Evolutionary conservation across 441 rosid species (phyloP), one percentile per base, ranked within the genome.

Genomic region (Codiaeum variegatum): DNA sequence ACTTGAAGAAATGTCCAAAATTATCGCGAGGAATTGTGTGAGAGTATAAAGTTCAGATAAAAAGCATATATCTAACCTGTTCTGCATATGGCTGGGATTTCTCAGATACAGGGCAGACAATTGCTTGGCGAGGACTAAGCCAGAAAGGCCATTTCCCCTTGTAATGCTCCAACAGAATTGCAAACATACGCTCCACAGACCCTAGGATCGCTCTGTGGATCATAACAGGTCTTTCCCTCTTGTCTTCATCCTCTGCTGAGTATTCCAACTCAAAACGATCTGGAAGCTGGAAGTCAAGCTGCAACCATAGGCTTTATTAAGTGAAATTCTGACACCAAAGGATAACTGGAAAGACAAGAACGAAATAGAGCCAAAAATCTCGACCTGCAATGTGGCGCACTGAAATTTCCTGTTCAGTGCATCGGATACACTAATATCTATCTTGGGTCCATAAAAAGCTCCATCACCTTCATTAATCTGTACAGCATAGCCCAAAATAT

Each of bases 131-230:
- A 0, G 99, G 99, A 83, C 98, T 96, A 28, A 96, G 90, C 99
- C 99, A 96, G 79, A 96, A 91, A 42, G 97, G 99, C 98, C 98
- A 96, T 76, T 96, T 96, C 66, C 98, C 98, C 83, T 96, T 96
- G 88, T 89, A 93, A 77, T 93, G 99, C 83, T 96, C 99, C 86
- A 96, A 79, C 38, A 96, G 71, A 62, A 96, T 88, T 51, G 97
- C 98, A 81, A 96, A 81, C 97, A 96, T 96, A 34, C 99, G 93
- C 81, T 96, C 99, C 73, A 93, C 97, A 51, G 99, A 96, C 32
- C 99, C 99, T 55, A 96, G 84, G 81, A 93, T 85, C 8, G 99
- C 98, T 79, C 99, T 87, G 76, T 96, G 99, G 75, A 96, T 87
- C 97, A 93, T 93, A 61, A 96, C 99, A 80, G 97, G 97, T 69